Conservation (phyloP, 225 moss, liverwort and hornwort species). For the Neckera pumila region DNA sequence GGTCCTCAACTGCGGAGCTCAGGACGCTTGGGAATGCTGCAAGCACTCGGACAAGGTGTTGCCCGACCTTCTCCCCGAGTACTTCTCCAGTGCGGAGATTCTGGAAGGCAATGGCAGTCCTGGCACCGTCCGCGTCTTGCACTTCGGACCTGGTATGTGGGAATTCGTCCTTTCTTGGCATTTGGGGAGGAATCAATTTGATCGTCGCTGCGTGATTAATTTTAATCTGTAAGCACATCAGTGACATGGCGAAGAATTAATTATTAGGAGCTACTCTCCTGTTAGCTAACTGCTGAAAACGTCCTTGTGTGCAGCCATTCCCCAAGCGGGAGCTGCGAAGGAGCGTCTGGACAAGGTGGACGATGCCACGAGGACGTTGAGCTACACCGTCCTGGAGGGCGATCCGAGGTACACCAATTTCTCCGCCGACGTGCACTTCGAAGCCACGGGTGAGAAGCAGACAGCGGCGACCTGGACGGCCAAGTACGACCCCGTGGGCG, state of each 20-base stretch:
- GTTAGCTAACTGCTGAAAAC: background rate
- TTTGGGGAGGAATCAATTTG: background rate
- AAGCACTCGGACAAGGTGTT: background rate
- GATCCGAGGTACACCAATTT: conserved; percentile 23
- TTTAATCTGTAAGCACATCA: background rate
- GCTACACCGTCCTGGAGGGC: conserved; percentile 17
- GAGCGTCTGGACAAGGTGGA: conserved; percentile 28
- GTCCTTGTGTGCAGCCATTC: conserved; percentile 1
- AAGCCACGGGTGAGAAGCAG: background rate
- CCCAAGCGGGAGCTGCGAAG: conserved; percentile 22
- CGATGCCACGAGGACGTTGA: conserved; percentile 12
- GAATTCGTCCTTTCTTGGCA: background rate
- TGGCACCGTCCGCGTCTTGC: background rate
- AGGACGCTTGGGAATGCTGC: conserved; percentile 11
- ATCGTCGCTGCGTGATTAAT: background rate
- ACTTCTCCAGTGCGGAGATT: background rate
- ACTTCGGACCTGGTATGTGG: conserved; percentile 7
- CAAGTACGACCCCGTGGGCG: conserved; percentile 15
- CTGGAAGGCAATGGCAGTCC: conserved; percentile 3
- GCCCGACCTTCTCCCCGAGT: background rate
- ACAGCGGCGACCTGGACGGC: conserved; percentile 21
- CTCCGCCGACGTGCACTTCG: conserved; percentile 6
- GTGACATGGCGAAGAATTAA: background rate
- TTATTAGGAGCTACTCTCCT: background rate
- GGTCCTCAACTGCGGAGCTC: background rate